Percentiles rank a stretch among this genome's conserved stretches.
These are phyloP conservation scores for Aspergillus diversus DNA, from an alignment of 495 filamentous ascomycete genomes.

Conservation along the genomic window DNA sequence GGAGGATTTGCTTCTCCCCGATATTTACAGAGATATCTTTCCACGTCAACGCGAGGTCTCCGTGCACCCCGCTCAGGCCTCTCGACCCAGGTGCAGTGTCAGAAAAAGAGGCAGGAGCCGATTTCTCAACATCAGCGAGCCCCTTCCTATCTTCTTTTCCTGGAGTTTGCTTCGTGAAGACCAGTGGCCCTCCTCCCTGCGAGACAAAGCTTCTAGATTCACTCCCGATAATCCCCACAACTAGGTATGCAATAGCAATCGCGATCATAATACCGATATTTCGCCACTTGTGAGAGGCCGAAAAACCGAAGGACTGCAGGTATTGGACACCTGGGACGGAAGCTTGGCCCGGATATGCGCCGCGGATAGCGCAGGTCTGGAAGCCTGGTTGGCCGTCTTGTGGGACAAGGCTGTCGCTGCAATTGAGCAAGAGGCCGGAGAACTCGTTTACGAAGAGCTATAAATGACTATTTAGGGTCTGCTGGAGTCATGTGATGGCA, in stretches of 20 bases:
- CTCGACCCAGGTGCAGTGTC: background rate
- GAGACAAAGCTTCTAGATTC: constrained; percentile 8
- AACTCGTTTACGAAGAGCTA: constrained; percentile 63
- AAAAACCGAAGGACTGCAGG: constrained; percentile 1
- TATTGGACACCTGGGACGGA: constrained; percentile 7
- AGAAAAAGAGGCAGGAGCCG: background rate
- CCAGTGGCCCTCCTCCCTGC: background rate
- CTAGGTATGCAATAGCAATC: constrained; percentile 7
- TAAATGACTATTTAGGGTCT: background rate
- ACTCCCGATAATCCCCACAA: constrained; percentile 5
- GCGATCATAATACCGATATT: constrained; percentile 16
- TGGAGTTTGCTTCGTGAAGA: background rate
- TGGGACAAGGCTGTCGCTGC: constrained; percentile 4
- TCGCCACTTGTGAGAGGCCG: constrained; percentile 2
- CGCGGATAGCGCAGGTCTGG: constrained; percentile 12
- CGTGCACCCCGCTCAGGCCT: background rate
- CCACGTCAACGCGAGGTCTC: constrained; percentile 8
- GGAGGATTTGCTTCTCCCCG: constrained; percentile 54
- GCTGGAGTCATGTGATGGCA: background rate
- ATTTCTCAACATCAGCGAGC: background rate
- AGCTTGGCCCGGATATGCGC: background rate
- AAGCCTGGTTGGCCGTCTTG: background rate
- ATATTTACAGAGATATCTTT: constrained; percentile 10
- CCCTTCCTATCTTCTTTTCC: background rate
- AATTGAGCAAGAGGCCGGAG: constrained; percentile 21